Percentiles rank a stretch among this genome's conserved stretches.
Conservation (phyloP, 2,329 filamentous ascomycete genomes). For the Anisogramma anomala region DNA sequence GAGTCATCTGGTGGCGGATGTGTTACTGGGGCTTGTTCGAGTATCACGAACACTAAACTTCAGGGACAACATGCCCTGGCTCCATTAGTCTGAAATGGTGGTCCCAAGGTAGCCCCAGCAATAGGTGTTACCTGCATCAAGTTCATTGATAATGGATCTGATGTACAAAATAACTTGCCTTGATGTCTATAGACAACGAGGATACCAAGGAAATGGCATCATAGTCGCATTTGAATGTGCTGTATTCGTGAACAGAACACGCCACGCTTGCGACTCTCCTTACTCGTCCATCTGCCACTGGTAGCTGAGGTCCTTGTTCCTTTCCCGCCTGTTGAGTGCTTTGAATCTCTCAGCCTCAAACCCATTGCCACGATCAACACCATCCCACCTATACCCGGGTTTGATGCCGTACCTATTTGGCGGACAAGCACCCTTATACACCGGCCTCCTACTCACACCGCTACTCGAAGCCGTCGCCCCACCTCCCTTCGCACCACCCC, state of each 20-base stretch:
- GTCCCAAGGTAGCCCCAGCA: background rate
- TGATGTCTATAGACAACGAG: too few relatives aligned
- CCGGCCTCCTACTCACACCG: conserved; percentile 36
- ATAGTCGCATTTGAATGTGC: too few relatives aligned
- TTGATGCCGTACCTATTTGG: conserved; percentile 91
- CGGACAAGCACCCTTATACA: conserved; percentile 68
- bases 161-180: background rate
- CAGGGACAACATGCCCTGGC: too few relatives aligned
- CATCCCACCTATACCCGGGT: conserved; percentile 92
- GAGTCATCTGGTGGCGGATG: too few relatives aligned
- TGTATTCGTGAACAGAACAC: too few relatives aligned
- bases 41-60: too few relatives aligned
- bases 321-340: conserved; percentile 64
- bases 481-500: conserved; percentile 11
- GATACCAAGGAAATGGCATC: too few relatives aligned
- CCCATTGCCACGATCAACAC: conserved; percentile 84
- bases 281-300: conserved; percentile 95
- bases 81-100: background rate
- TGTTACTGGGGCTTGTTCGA: too few relatives aligned
- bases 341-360: conserved; percentile 92
- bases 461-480: conserved; percentile 19
- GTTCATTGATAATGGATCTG: background rate
- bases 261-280: conserved; percentile 11
- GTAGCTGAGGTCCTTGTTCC: conserved; percentile 73
- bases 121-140: background rate